A percentile compares a stretch with the other conserved stretches of the same genome.
These are phyloP conservation scores for Penicillium sp. DNA, from an alignment of 2,329 filamentous ascomycete species.

Conservation along the genomic window DNA sequence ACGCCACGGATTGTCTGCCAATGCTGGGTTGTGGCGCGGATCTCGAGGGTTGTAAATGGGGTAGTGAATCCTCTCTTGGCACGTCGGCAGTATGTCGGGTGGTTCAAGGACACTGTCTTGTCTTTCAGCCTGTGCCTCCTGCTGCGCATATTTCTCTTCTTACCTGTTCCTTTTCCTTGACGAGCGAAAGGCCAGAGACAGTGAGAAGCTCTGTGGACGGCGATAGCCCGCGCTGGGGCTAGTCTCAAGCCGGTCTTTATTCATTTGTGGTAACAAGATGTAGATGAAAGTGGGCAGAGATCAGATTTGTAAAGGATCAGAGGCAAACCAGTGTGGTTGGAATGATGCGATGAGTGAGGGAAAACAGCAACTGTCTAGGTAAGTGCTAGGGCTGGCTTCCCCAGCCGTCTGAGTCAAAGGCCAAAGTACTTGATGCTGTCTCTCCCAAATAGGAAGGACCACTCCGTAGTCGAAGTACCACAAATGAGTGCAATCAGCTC, in stretches of 20 bases:
- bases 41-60: constrained; percentile 38
- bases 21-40: constrained; percentile 35
- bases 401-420: too few species aligned
- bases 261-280: too few species aligned
- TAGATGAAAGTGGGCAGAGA: too few species aligned
- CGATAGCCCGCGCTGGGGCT: constrained; percentile 6
- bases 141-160: background rate
- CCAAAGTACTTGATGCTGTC: background rate
- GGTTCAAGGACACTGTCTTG: constrained; percentile 9
- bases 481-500: too few species aligned
- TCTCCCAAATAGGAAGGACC: background rate
- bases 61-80: constrained; percentile 36
- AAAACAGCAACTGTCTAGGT: too few species aligned
- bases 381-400: too few species aligned
- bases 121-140: constrained; percentile 1
- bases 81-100: constrained; percentile 21
- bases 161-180: constrained; percentile 26
- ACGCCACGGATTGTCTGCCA: constrained; percentile 9
- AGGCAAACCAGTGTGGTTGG: too few species aligned
- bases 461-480: too few species aligned
- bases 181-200: constrained; percentile 23
- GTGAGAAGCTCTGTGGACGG: constrained; percentile 15
- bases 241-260: background rate
- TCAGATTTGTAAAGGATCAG: too few species aligned
- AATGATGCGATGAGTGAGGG: too few species aligned